Evolutionary conservation across 768 basidiomycete species (phyloP).

Genomic region (Naganishia friedmannii): DNA sequence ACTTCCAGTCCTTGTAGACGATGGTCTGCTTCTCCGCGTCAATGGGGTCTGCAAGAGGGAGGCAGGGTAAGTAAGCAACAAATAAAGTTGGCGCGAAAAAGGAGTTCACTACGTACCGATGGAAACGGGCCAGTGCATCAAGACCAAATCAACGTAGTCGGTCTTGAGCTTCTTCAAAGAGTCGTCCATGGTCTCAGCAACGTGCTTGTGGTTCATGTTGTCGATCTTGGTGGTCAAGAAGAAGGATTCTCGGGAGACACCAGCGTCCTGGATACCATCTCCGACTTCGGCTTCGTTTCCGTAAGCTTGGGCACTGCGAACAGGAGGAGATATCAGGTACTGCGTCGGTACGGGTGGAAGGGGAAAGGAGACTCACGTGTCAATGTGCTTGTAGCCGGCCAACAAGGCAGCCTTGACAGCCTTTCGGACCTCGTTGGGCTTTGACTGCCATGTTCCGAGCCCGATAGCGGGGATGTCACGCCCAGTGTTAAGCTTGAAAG

Average conservation of each 20-base stretch:
- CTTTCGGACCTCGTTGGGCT: conserved; percentile 65
- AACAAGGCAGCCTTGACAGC: conserved; percentile 74
- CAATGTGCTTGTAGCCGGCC: conserved; percentile 66
- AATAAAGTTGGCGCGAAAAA: not conserved
- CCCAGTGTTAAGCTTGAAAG: conserved; percentile 51
- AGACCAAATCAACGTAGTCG: conserved; percentile 73
- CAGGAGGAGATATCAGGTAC: not conserved
- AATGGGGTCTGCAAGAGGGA: conserved; percentile 19
- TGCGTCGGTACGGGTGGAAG: not conserved
- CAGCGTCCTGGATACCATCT: conserved; percentile 70
- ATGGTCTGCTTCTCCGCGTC: conserved; percentile 30
- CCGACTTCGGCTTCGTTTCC: conserved; percentile 81
- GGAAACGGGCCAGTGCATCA: conserved; percentile 49
- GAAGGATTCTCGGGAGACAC: conserved; percentile 67
- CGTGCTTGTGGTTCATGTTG: conserved; percentile 33
- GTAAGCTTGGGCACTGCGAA: conserved; percentile 36
- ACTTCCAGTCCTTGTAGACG: conserved; percentile 61
- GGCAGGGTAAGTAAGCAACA: not conserved
- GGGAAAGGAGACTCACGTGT: conserved; percentile 39
- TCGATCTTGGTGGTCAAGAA: conserved; percentile 65
- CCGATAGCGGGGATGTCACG: conserved; percentile 72
- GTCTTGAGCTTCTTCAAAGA: conserved; percentile 62
- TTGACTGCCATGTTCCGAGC: conserved; percentile 58
- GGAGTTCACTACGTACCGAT: conserved; percentile 10
- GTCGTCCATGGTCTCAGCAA: conserved; percentile 27